Base-by-base conservation (phyloP, 1,284 basidiomycete species). In the Cutaneotrichosporon sp. region DNA sequence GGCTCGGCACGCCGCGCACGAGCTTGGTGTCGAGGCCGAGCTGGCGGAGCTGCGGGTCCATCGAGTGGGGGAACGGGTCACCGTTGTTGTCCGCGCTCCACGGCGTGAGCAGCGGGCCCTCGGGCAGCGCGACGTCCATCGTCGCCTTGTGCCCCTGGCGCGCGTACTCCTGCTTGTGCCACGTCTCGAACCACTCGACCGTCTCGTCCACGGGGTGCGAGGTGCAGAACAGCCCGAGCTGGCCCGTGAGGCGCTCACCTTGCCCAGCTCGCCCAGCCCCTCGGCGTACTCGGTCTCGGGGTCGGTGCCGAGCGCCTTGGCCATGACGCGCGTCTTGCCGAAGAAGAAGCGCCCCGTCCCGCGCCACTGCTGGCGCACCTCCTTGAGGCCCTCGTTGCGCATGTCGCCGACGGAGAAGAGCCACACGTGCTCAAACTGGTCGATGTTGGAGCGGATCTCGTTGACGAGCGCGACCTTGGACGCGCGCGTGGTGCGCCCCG, bases 361-460 rank as follows among this genome's bases (percentile, higher is more conserved):
- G 83, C 92, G 92, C 95, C 95, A 99, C 69, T 92, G 84, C 66
- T 87, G 87, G 68, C 95, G 86, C 49, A 98, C 91, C 65, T 92
- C 94, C 83, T 98, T 94, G 49, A 99, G 82, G 80, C 94, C 90
- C 43, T 92, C 84, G 81, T 95, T 98, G 62, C 95, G 86, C 92
- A 97, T 95, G 73, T 92, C 88, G 45, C 93, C 93, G 27, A 97
- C 90, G 70, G 89, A 88, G 77, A 99, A 97, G 33, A 98, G 79
- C 92, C 94, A 99, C 79, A 92, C 89, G 79, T 95, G 97, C 68
- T 88, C 86, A 87, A 90, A 97, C 82, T 92, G 89, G 71, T 94
- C 92, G 34, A 81, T 67, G 66, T 74, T 65, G 14, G 64, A 68
- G 76, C 86, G 67, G 61, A 97, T 91, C 81, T 91, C 87, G 68